These are phyloP conservation scores for Wickerhamiella siamensis DNA, from an alignment of 805 yeast genomes.

Conservation along the genomic window DNA sequence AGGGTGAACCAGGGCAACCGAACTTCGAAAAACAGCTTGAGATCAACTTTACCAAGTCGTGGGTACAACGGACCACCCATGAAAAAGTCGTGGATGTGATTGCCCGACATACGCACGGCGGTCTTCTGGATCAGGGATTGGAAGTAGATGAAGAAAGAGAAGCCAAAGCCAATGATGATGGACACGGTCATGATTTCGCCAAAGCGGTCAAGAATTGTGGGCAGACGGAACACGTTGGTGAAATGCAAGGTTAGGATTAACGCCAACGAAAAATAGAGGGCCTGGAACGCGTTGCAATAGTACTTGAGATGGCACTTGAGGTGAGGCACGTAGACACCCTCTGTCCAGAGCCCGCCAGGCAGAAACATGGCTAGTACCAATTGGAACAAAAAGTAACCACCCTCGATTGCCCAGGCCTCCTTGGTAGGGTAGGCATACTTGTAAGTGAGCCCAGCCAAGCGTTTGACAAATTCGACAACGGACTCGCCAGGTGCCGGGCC, in stretches of 20 bases:
- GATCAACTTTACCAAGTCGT: constrained; percentile 78
- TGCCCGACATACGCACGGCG: constrained; percentile 85
- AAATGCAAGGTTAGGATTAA: constrained; percentile 51
- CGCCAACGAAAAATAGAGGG: constrained; percentile 57
- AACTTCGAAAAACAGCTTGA: constrained; percentile 95
- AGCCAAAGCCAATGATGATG: constrained; percentile 58
- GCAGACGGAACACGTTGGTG: constrained; percentile 58
- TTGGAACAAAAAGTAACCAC: constrained; percentile 56
- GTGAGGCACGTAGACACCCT: constrained; percentile 86
- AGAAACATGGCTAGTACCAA: constrained; percentile 60
- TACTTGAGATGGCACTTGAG: constrained; percentile 74
- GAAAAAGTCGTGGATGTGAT: constrained; percentile 76
- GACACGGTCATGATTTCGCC: constrained; percentile 92
- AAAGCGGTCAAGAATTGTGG: constrained; percentile 63
- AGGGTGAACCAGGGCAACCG: constrained; percentile 93
- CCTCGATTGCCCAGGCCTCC: constrained; percentile 56
- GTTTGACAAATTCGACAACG: constrained; percentile 30
- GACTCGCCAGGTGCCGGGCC: constrained; percentile 45
- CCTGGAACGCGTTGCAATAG: constrained; percentile 81
- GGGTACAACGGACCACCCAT: constrained; percentile 98
- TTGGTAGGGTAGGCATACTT: constrained; percentile 31
- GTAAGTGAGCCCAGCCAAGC: constrained; percentile 32
- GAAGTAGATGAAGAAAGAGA: constrained; percentile 56
- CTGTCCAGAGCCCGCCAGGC: constrained; percentile 81
- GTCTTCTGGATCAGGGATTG: constrained; percentile 55